These are phyloP conservation scores for Trichophyton equinum DNA, from an alignment of 2,329 filamentous ascomycete species.

Conservation along the genomic window DNA sequence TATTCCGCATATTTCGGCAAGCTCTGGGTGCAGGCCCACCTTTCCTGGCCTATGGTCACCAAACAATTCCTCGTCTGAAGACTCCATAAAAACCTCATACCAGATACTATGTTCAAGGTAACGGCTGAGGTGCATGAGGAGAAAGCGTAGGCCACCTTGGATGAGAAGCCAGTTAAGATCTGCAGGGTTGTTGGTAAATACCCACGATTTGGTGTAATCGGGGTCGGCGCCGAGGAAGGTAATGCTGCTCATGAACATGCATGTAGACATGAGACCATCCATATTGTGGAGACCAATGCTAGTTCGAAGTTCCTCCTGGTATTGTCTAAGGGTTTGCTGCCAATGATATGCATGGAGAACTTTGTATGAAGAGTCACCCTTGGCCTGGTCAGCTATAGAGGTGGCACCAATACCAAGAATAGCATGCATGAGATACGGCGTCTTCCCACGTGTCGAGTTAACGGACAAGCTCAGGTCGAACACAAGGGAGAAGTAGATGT, in stretches of 20 bases:
- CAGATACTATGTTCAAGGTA: constrained; percentile 26
- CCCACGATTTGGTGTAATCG: constrained; percentile 23
- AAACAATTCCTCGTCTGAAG: constrained; percentile 17
- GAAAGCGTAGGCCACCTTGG: constrained; percentile 24
- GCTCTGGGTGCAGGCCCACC: constrained; percentile 19
- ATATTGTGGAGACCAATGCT: constrained; percentile 23
- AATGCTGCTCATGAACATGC: constrained; percentile 26
- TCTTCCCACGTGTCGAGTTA: constrained; percentile 13
- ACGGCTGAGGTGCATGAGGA: constrained; percentile 18
- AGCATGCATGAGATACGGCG: constrained; percentile 28
- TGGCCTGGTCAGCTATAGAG: constrained; percentile 21
- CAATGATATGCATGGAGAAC: constrained; percentile 27
- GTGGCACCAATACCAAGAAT: constrained; percentile 23
- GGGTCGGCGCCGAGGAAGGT: constrained; percentile 23
- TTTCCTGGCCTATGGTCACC: constrained; percentile 21
- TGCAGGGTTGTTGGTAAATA: constrained; percentile 23
- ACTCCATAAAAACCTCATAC: constrained; percentile 22
- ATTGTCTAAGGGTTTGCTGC: constrained; percentile 26
- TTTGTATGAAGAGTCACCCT: constrained; percentile 18
- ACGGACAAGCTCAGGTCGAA: neutral
- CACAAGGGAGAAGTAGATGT: neutral
- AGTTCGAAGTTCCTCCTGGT: constrained; percentile 22
- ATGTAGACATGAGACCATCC: constrained; percentile 28
- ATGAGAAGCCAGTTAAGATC: constrained; percentile 27
- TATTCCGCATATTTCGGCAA: constrained; percentile 28